Conservation (phyloP, 495 filamentous ascomycete genomes). For the Neurospora sp. region DNA sequence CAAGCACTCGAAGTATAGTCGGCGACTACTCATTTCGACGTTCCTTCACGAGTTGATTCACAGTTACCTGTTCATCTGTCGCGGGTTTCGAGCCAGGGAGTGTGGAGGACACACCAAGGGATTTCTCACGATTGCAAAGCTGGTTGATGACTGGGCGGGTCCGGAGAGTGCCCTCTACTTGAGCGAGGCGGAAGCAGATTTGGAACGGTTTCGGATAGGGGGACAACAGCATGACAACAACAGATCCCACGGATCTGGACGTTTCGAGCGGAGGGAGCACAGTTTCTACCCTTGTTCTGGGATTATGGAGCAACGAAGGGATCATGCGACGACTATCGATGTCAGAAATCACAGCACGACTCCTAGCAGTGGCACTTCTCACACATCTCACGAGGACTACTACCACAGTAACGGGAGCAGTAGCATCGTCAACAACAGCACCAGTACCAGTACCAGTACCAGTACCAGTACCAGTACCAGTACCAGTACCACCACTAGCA, state of each 20-base stretch:
- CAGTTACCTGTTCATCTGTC: constrained; percentile 46
- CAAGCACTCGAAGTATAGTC: constrained; percentile 33
- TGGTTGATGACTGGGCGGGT: constrained; percentile 46
- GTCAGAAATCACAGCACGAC: not conserved
- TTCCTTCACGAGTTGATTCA: constrained; percentile 51
- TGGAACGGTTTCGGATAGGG: constrained; percentile 30
- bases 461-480: not conserved
- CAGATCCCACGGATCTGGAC: not conserved
- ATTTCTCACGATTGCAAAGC: constrained; percentile 37
- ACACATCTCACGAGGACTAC: not conserved
- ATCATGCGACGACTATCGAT: not conserved
- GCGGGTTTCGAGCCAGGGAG: constrained; percentile 38
- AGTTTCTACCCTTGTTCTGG: constrained; percentile 19
- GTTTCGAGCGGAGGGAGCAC: not conserved
- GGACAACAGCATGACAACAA: not conserved
- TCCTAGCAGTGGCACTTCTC: not conserved
- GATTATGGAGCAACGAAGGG: constrained; percentile 9
- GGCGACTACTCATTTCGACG: constrained; percentile 43
- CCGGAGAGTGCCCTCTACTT: constrained; percentile 34
- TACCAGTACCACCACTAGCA: not conserved
- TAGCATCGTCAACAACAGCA: not conserved
- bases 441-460: not conserved
- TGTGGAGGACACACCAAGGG: constrained; percentile 44
- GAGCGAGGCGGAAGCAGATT: constrained; percentile 42
- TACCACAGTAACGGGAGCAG: not conserved